A percentile compares a stretch with the other conserved stretches of the same genome.
phyloP scores from a whole-genome alignment of 768 basidiomycete species.

The Russula virescens region DNA sequence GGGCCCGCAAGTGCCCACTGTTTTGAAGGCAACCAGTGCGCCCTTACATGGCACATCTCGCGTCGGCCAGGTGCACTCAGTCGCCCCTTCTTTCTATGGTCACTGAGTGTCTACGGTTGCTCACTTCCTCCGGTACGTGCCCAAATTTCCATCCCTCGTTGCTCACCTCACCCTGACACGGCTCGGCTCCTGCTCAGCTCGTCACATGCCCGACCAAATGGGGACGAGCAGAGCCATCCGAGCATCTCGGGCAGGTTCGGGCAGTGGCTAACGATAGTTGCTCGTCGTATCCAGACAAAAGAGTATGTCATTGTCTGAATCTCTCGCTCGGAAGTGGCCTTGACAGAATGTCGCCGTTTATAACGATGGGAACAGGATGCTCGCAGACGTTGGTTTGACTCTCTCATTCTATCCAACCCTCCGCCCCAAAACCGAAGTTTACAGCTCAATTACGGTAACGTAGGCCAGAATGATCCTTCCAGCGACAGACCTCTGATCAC shows the following conservation, averaged over 20 bases:
- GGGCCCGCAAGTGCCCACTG: too few relatives aligned
- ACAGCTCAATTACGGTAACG: conserved; percentile 51
- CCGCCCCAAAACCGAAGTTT: conserved; percentile 75
- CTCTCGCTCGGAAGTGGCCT: conserved; percentile 53
- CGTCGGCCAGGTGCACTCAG: too few relatives aligned
- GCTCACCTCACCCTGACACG: background rate
- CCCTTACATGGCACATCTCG: too few relatives aligned
- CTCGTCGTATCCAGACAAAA: background rate
- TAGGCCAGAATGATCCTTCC: conserved; percentile 10
- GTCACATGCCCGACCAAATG: too few relatives aligned
- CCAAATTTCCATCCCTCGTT: background rate
- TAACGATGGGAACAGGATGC: conserved; percentile 48
- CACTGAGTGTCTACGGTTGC: conserved; percentile 80
- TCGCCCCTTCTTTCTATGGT: too few relatives aligned
- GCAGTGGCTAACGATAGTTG: too few relatives aligned
- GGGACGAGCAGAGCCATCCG: too few relatives aligned
- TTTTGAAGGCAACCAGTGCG: too few relatives aligned
- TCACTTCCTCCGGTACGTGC: conserved; percentile 71
- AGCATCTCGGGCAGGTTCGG: too few relatives aligned
- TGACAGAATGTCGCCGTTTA: conserved; percentile 59
- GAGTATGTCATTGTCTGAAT: conserved; percentile 24
- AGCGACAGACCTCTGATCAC: conserved; percentile 20
- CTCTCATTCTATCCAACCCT: conserved; percentile 52
- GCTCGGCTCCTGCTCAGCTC: conserved; percentile 55
- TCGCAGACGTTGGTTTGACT: conserved; percentile 54